phyloP scores from a whole-genome alignment of 495 filamentous ascomycete genomes.

The Melanomma pulvis-pyrius region DNA sequence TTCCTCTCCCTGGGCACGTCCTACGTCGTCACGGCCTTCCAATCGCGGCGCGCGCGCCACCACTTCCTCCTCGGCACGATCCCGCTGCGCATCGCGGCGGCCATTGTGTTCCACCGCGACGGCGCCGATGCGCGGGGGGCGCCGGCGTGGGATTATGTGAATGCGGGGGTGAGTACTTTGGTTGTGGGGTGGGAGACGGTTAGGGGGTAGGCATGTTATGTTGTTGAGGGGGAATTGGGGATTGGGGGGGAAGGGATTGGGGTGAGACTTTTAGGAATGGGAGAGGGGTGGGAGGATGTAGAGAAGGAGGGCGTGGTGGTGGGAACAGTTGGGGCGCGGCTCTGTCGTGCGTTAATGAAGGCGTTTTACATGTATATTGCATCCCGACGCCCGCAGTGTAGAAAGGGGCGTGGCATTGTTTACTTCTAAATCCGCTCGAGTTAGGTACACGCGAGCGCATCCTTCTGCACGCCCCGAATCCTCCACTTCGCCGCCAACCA shows the following conservation, averaged over 20 bases:
- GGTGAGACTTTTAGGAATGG: neutral
- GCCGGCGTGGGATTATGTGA: constrained; percentile 13
- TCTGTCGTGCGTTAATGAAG: too few relatives aligned
- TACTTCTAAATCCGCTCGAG: too few relatives aligned
- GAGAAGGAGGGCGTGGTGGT: neutral
- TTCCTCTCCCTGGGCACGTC: constrained; percentile 4
- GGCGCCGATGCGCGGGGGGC: constrained; percentile 9
- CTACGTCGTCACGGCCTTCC: neutral
- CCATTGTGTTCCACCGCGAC: neutral
- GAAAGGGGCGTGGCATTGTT: too few relatives aligned
- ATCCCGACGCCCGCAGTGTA: too few relatives aligned
- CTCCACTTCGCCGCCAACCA: too few relatives aligned
- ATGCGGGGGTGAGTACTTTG: neutral
- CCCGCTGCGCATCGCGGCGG: constrained; percentile 6
- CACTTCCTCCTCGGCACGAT: constrained; percentile 8
- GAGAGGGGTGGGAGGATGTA: neutral
- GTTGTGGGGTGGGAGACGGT: constrained; percentile 6
- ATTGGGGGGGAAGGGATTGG: neutral
- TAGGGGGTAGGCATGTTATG: neutral
- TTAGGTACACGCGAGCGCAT: too few relatives aligned
- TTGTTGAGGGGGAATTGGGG: neutral
- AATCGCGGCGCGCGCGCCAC: neutral
- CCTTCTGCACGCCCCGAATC: too few relatives aligned
- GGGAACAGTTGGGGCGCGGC: neutral
- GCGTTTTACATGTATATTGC: too few relatives aligned